Percentiles rank a stretch among this genome's conserved stretches.
Evolutionary conservation across 495 filamentous ascomycete species (phyloP).

Genomic region (Thermochaetoides thermophila): DNA sequence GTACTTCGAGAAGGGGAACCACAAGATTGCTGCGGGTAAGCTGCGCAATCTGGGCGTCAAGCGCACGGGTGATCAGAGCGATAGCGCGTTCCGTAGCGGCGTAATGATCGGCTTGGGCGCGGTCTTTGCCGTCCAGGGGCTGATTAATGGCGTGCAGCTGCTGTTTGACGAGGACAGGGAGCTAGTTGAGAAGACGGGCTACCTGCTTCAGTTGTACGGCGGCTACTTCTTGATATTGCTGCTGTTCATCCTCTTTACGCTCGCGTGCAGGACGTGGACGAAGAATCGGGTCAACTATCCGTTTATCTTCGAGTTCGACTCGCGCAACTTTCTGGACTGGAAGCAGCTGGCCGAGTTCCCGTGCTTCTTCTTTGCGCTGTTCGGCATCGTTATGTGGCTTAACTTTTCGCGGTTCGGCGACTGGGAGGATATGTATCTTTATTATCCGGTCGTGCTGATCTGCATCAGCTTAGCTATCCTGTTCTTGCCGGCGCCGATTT

Average conservation of each 20-base stretch:
- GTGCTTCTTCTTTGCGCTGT: slow-evolving; percentile 56
- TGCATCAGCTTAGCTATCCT: slow-evolving; percentile 47
- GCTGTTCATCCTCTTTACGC: slow-evolving; percentile 57
- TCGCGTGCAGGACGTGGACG: slow-evolving; percentile 72
- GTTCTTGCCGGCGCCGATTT: slow-evolving; percentile 55
- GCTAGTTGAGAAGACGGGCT: slow-evolving; percentile 44
- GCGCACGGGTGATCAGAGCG: slow-evolving; percentile 53
- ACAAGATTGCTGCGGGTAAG: slow-evolving; percentile 77
- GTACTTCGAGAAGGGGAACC: slow-evolving; percentile 83
- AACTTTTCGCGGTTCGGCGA: slow-evolving; percentile 57
- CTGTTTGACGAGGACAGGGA: slow-evolving; percentile 36
- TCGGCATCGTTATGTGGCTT: slow-evolving; percentile 72
- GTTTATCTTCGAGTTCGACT: slow-evolving; percentile 94
- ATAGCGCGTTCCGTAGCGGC: slow-evolving; percentile 63
- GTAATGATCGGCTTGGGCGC: slow-evolving; percentile 59
- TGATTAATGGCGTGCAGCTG: slow-evolving; percentile 47
- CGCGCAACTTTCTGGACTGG: slow-evolving; percentile 73
- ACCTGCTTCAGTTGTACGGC: slow-evolving; percentile 71
- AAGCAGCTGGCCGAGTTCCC: slow-evolving; percentile 77
- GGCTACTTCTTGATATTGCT: slow-evolving; percentile 69
- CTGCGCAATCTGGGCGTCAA: slow-evolving; percentile 54
- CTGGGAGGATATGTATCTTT: slow-evolving; percentile 55
- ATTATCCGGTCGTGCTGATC: slow-evolving; percentile 78
- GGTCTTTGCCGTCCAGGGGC: slow-evolving; percentile 59
- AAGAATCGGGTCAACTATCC: slow-evolving; percentile 79